phyloP scores from a whole-genome alignment of 2,329 filamentous ascomycete genomes.

The Ceratocystis papillata region DNA sequence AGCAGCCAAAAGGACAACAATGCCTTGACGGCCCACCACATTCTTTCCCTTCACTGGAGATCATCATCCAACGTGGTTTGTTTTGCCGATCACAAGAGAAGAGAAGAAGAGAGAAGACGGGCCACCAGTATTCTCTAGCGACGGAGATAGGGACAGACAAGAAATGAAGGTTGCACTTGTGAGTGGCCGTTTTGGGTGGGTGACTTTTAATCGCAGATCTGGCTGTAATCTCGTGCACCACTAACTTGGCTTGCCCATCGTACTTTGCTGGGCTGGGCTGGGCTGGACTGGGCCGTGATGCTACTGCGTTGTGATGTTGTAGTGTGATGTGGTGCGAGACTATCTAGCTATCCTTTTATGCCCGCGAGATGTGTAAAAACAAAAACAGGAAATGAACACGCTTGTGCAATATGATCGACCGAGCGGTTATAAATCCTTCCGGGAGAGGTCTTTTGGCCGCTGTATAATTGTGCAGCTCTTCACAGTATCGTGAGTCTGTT shows the following conservation, averaged over 20 bases:
- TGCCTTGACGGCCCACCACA: background rate
- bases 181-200: no score
- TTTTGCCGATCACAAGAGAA: constrained; percentile 3
- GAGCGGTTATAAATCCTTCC: constrained; percentile 9
- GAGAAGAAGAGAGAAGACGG: background rate
- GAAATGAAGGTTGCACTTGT: no score
- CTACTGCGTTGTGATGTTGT: no score
- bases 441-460: background rate
- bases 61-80: background rate
- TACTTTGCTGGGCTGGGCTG: no score
- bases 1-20: background rate
- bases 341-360: background rate
- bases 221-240: no score
- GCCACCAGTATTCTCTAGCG: no score
- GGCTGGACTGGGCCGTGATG: no score
- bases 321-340: background rate
- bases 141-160: no score
- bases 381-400: constrained; percentile 10
- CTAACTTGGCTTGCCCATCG: no score
- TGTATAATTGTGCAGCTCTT: background rate
- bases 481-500: no score
- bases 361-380: background rate
- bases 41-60: background rate
- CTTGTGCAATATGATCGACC: constrained; percentile 5
- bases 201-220: no score